A percentile compares a stretch with the other conserved stretches of the same genome.
phyloP scores from a whole-genome alignment of 768 basidiomycete species.

The Suillus subalutaceus region DNA sequence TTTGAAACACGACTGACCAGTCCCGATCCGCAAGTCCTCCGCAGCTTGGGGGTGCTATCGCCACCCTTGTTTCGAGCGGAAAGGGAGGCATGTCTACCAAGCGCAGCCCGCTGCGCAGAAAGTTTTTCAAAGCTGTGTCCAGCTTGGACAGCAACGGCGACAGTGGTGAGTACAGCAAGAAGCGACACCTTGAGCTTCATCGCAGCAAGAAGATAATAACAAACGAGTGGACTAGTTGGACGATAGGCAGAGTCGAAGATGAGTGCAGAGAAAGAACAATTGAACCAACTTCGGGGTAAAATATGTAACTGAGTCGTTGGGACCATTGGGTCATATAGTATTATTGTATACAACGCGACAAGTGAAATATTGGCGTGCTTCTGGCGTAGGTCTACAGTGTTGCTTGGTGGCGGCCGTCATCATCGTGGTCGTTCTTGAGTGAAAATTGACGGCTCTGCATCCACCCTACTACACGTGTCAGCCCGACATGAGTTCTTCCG shows the following conservation, averaged over 20 bases:
- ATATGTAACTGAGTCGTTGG: neutral
- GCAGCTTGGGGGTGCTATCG: neutral
- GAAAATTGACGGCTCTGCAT: neutral
- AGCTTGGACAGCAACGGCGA: constrained; percentile 31
- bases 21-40: constrained; percentile 3
- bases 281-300: neutral
- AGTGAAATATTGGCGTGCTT: neutral
- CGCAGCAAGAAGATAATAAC: constrained; percentile 20
- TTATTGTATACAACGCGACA: neutral
- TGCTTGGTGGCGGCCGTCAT: neutral
- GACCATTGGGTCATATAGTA: neutral
- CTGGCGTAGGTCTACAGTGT: neutral
- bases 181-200: constrained; percentile 51
- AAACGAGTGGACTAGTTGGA: constrained; percentile 13
- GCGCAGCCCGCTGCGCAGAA: constrained; percentile 30
- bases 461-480: neutral
- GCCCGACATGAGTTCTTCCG: neutral
- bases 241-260: constrained; percentile 15
- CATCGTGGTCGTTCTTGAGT: neutral
- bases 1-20: neutral
- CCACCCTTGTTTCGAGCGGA: constrained; percentile 32
- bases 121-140: constrained; percentile 32
- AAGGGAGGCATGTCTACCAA: constrained; percentile 32
- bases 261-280: neutral
- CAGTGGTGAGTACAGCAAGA: constrained; percentile 38